These are phyloP conservation scores for Cryomyces antarcticus DNA, from an alignment of 495 filamentous ascomycete genomes.

Conservation along the genomic window DNA sequence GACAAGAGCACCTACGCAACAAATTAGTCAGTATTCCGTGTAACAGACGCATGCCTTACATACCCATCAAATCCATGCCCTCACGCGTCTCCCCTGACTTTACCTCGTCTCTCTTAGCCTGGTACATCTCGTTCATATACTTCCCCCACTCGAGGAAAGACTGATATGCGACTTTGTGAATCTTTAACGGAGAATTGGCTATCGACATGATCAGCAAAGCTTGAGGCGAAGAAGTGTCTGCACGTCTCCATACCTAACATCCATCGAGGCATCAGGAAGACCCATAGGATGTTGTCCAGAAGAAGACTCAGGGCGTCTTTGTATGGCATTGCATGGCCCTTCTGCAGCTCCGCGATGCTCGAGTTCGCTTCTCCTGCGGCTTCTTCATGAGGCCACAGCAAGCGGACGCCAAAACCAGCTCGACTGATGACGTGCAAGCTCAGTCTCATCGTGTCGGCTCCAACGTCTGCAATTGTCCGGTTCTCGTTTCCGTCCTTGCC, in stretches of 20 bases:
- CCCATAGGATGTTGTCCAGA: conserved; percentile 8
- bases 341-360: conserved; percentile 22
- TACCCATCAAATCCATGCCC: conserved; percentile 45
- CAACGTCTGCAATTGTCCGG: conserved; percentile 28
- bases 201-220: background rate
- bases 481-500: conserved; percentile 14
- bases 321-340: conserved; percentile 40
- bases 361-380: conserved; percentile 12
- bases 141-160: conserved; percentile 37
- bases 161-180: conserved; percentile 23
- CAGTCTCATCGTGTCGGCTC: conserved; percentile 39
- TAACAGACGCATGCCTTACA: conserved; percentile 13
- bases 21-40: conserved; percentile 18
- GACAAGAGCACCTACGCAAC: conserved; percentile 13
- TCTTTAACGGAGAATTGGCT: conserved; percentile 26
- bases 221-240: background rate
- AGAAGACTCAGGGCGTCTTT: conserved; percentile 29
- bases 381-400: conserved; percentile 6
- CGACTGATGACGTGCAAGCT: conserved; percentile 47
- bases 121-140: conserved; percentile 44
- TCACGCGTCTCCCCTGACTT: conserved; percentile 22
- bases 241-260: conserved; percentile 17
- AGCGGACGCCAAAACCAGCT: conserved; percentile 36
- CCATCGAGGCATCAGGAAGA: conserved; percentile 16
- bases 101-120: conserved; percentile 31